phyloP scores from a whole-genome alignment of 768 basidiomycete species.

The Termitomyces sp. region DNA sequence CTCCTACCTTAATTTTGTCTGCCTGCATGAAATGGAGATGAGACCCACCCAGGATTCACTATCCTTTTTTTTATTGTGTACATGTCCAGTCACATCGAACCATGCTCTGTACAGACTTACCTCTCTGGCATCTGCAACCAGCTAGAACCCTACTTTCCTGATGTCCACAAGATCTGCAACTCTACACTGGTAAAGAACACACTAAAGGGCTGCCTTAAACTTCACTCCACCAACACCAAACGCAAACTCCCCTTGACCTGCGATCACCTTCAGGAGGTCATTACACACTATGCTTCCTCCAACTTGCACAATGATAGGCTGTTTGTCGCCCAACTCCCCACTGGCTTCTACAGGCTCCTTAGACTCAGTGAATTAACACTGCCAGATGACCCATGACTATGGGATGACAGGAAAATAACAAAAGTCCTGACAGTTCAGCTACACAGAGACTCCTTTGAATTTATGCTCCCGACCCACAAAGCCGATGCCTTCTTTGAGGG shows the following conservation, averaged over 20 bases:
- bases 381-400: no score
- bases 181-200: conserved; percentile 20
- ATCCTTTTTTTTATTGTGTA: conserved; percentile 10
- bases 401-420: no score
- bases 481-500: no score
- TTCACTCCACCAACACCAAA: neutral
- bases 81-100: conserved; percentile 15
- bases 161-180: conserved; percentile 19
- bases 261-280: neutral
- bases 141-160: conserved; percentile 31
- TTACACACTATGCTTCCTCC: neutral
- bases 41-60: conserved; percentile 29
- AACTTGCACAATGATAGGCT: neutral
- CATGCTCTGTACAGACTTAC: conserved; percentile 16
- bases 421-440: no score
- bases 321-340: neutral
- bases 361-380: neutral
- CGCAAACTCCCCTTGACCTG: neutral
- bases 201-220: neutral
- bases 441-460: no score
- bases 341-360: neutral
- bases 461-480: no score
- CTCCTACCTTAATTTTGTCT: conserved; percentile 23
- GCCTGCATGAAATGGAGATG: conserved; percentile 21
- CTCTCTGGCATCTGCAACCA: conserved; percentile 34